phyloP scores from a whole-genome alignment of 371 early-diverging fungal species.

The Enteropsectra breve region DNA sequence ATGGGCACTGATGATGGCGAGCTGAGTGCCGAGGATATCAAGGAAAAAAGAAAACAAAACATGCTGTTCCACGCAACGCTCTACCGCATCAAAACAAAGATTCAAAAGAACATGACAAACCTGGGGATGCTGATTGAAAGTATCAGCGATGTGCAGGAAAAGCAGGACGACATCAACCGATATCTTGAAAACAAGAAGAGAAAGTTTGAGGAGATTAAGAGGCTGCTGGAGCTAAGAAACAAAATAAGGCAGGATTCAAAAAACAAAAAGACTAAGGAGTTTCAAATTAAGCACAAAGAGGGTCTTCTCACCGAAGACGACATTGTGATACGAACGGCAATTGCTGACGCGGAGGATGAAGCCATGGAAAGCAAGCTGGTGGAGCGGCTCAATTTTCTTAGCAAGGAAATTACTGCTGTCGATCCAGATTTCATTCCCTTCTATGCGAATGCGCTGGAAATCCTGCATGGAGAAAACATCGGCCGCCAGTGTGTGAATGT shows the following conservation, averaged over 20 bases:
- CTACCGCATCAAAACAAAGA: constrained; percentile 50
- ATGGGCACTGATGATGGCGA: constrained; percentile 26
- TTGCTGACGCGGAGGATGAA: constrained; percentile 50
- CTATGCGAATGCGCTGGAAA: constrained; percentile 40
- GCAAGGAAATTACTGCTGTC: constrained; percentile 36
- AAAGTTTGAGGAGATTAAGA: constrained; percentile 40
- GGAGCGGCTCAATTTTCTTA: constrained; percentile 37
- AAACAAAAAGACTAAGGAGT: constrained; percentile 56
- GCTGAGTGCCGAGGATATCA: constrained; percentile 30
- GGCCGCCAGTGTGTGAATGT: constrained; percentile 49
- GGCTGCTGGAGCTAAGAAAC: constrained; percentile 47
- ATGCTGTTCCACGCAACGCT: constrained; percentile 51
- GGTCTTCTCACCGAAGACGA: constrained; percentile 47
- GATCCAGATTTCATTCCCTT: constrained; percentile 56
- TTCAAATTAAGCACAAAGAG: constrained; percentile 49
- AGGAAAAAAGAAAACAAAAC: constrained; percentile 30
- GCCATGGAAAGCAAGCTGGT: constrained; percentile 39
- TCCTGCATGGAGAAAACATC: constrained; percentile 43
- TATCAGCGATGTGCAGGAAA: constrained; percentile 46
- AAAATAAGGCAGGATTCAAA: constrained; percentile 51
- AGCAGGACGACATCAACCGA: constrained; percentile 25
- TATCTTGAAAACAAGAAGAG: constrained; percentile 47
- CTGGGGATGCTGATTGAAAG: constrained; percentile 26
- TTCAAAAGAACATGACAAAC: constrained; percentile 44
- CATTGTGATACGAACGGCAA: constrained; percentile 33